These are phyloP conservation scores for Aspergillus amoenus DNA, from an alignment of 2,329 filamentous ascomycete species.

Conservation along the genomic window DNA sequence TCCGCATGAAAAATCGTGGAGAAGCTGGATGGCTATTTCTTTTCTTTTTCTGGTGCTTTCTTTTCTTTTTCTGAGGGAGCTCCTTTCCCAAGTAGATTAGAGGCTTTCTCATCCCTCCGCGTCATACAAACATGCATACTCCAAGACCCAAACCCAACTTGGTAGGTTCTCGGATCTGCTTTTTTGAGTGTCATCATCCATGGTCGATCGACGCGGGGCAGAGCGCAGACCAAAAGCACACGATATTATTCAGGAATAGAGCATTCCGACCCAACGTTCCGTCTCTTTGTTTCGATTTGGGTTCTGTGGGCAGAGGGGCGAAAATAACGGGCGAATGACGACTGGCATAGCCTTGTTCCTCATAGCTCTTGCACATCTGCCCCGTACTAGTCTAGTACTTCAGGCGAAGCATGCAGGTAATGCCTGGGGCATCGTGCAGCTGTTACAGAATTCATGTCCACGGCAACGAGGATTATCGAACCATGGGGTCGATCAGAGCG, in stretches of 20 bases:
- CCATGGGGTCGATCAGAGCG: constrained; percentile 15
- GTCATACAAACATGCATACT: not conserved
- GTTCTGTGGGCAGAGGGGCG: not conserved
- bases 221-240: constrained; percentile 6
- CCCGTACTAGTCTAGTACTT: not conserved
- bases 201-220: constrained; percentile 12
- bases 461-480: constrained; percentile 6
- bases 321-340: not conserved
- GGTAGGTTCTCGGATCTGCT: constrained; percentile 8
- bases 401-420: constrained; percentile 10
- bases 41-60: not conserved
- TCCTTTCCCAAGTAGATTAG: constrained; percentile 4
- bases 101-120: too few relatives aligned
- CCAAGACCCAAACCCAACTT: not conserved
- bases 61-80: not conserved
- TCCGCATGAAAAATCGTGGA: constrained; percentile 3
- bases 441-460: constrained; percentile 6
- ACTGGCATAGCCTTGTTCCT: not conserved
- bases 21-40: constrained; percentile 3
- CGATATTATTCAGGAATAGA: not conserved
- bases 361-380: not conserved
- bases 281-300: not conserved
- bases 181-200: not conserved
- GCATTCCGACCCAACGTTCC: not conserved
- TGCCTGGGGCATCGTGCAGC: constrained; percentile 4